Evolutionary conservation across 2,329 filamentous ascomycete genomes (phyloP).

Genomic region (Paradendryphiella salina): DNA sequence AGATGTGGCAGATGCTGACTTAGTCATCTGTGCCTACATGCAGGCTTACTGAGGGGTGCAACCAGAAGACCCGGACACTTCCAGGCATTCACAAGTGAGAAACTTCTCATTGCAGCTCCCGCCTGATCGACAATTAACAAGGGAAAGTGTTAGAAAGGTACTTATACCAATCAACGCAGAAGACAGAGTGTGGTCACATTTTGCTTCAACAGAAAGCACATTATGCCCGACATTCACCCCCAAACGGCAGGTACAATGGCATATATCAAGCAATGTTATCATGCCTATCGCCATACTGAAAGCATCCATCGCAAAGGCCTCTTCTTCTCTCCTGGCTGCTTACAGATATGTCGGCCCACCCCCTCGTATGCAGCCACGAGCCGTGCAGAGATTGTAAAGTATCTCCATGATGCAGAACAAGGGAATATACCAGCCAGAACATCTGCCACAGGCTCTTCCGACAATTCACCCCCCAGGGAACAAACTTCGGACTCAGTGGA

Average conservation of each 20-base stretch:
- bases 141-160: no score
- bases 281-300: constrained; percentile 15
- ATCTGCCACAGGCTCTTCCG: neutral
- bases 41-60: constrained; percentile 46
- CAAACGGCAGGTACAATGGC: neutral
- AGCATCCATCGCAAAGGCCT: constrained; percentile 12
- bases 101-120: neutral
- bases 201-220: neutral
- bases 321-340: constrained; percentile 18
- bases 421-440: neutral
- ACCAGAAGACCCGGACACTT: neutral
- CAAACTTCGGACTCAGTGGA: neutral
- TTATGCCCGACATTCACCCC: neutral
- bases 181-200: no score
- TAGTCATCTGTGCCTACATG: constrained; percentile 50
- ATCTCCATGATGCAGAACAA: constrained; percentile 15
- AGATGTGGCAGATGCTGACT: neutral
- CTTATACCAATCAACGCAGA: no score
- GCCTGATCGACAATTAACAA: no score
- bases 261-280: constrained; percentile 14
- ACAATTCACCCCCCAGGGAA: neutral
- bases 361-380: constrained; percentile 16
- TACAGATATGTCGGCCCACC: constrained; percentile 19
- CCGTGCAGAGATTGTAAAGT: constrained; percentile 14
- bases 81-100: neutral